Base-by-base conservation (phyloP, 305 asterid genomes). In the Fraxinus nigra region DNA sequence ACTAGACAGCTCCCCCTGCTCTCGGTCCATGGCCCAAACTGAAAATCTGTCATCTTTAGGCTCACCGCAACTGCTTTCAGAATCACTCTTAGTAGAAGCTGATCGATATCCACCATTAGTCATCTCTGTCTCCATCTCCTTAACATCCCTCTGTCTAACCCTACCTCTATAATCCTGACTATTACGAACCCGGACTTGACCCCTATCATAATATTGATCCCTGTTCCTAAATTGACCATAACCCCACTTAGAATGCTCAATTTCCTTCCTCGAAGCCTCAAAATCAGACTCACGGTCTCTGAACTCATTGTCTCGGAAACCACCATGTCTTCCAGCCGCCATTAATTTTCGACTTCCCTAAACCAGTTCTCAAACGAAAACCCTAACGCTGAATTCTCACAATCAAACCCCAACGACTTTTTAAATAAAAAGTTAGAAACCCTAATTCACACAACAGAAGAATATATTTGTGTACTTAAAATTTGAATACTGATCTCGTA, bases 1-100 rank as follows among this genome's bases (percentile, higher is more conserved):
- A 61, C 97, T 90, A 48, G 93, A 90, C 83, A 95, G 84, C 87
- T 95, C 98, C 76, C 98, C 98, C 30, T 97, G 98, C 84, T 95
- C 98, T 54, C 94, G 88, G 80, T 91, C 98, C 74, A 78, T 72
- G 16, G 84, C 69, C 33, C 77, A 81, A 10, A 56, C 89, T 10
- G 82, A 69, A 88, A 78, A 33, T 20, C 81, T 65, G n/a, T 89
- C 78, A 79, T 40, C 82, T 85, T 24, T 65, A 28, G 35, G 82
- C 20, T 77, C 91, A 78, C 87, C 87, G 79, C 88, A 87, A 85
- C 82, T 81, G 82, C 87, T 85, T 33, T 90, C 92, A 0, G 90
- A 90, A 76, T 89, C 90, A 80, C 90, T 90, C 77, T 87, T 84
- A 78, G 91, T 86, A 32, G 91, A 87, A 61, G 90, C 75, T 43